phyloP scores from a whole-genome alignment of 805 yeast genomes.

The Pichia membranifaciens region DNA sequence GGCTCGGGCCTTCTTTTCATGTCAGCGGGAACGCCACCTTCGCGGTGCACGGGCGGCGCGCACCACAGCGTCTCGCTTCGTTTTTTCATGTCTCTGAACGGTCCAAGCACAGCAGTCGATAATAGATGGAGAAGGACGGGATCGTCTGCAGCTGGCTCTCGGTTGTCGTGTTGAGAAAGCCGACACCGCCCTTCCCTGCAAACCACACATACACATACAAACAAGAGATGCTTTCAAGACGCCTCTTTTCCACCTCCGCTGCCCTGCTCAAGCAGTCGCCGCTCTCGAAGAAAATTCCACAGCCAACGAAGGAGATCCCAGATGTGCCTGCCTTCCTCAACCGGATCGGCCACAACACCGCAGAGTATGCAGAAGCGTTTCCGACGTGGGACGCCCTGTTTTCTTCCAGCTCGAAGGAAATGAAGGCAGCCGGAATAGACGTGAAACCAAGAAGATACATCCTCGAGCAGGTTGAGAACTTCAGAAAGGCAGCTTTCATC shows the following conservation, averaged over 20 bases:
- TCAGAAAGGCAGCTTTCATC: slow-evolving; percentile 33
- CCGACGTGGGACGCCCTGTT: slow-evolving; percentile 73
- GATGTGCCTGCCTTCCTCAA: slow-evolving; percentile 68
- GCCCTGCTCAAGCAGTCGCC: slow-evolving; percentile 1
- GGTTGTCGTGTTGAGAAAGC: too few relatives aligned
- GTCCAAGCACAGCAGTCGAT: too few relatives aligned
- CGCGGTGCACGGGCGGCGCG: too few relatives aligned
- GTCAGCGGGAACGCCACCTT: too few relatives aligned
- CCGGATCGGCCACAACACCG: slow-evolving; percentile 71
- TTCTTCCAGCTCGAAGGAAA: slow-evolving; percentile 41
- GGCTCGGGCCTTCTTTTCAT: too few relatives aligned
- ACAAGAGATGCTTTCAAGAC: slow-evolving; percentile 3
- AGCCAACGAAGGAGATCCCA: slow-evolving; percentile 50
- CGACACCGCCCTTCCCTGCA: too few relatives aligned
- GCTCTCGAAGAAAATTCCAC: slow-evolving; percentile 31
- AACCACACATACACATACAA: too few relatives aligned
- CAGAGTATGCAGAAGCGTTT: slow-evolving; percentile 62
- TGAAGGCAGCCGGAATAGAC: slow-evolving; percentile 78
- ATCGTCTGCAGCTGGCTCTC: too few relatives aligned
- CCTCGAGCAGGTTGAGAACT: slow-evolving; percentile 65
- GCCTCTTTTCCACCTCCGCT: slow-evolving; percentile 12
- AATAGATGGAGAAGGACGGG: too few relatives aligned
- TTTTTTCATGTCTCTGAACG: too few relatives aligned
- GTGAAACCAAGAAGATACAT: slow-evolving; percentile 66
- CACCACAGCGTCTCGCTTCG: too few relatives aligned